Conservation (phyloP, 2,329 filamentous ascomycete genomes). For the Alternaria novae-zelandiae region DNA sequence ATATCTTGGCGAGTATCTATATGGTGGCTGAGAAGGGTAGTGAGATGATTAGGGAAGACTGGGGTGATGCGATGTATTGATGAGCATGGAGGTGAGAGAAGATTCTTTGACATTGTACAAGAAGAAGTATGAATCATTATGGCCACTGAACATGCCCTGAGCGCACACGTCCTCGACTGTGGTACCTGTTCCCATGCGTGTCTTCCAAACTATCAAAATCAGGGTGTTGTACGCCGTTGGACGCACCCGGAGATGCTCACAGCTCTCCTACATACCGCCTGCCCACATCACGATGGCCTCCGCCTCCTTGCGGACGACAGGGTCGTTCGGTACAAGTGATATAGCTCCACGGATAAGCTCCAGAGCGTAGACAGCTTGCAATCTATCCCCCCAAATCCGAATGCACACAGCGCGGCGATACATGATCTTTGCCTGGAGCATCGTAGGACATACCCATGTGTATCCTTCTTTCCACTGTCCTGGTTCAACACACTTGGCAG, state of each 20-base stretch:
- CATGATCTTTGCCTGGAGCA: background rate
- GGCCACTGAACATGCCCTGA: background rate
- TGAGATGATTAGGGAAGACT: conserved; percentile 35
- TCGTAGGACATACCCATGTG: background rate
- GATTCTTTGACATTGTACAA: background rate
- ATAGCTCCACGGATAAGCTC: background rate
- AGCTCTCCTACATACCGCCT: background rate
- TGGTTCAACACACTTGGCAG: rapidly evolving
- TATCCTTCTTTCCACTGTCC: background rate
- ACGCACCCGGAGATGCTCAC: background rate
- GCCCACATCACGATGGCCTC: background rate
- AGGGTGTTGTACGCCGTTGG: no score
- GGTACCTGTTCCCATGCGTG: background rate
- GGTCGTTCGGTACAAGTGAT: background rate
- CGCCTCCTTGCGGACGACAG: background rate
- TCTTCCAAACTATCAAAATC: background rate
- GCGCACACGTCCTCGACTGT: background rate
- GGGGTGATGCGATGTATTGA: conserved; percentile 8
- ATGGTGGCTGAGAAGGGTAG: conserved; percentile 37
- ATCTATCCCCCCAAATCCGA: rapidly evolving
- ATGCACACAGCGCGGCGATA: rapidly evolving
- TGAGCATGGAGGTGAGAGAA: background rate
- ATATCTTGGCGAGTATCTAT: conserved; percentile 30
- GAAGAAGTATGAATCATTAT: background rate
- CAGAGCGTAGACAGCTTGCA: rapidly evolving